These are phyloP conservation scores for Neurospora pannonica DNA, from an alignment of 495 filamentous ascomycete species.

Conservation along the genomic window DNA sequence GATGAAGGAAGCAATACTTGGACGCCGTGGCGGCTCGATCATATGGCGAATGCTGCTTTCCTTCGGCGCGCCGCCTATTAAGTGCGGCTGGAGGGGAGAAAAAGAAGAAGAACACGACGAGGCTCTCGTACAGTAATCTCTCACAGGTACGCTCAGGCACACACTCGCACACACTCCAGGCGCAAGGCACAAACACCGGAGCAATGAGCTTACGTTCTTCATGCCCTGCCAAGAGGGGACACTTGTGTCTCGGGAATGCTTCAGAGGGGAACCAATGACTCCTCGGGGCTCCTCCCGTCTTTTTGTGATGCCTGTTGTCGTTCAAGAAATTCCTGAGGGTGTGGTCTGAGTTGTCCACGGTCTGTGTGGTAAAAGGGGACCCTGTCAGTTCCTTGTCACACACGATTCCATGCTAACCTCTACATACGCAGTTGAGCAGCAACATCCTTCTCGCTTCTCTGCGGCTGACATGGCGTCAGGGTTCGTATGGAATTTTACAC, in stretches of 20 bases:
- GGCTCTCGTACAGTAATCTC: neutral
- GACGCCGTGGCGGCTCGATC: neutral
- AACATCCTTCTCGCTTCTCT: neutral
- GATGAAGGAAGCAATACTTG: neutral
- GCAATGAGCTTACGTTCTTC: neutral
- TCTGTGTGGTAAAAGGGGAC: neutral
- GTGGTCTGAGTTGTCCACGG: neutral
- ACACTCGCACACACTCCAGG: neutral
- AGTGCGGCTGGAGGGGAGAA: neutral
- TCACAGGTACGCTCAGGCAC: neutral
- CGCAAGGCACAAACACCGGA: neutral
- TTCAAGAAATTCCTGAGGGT: neutral
- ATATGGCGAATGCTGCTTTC: neutral
- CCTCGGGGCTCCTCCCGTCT: neutral
- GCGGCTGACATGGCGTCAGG: conserved; percentile 4
- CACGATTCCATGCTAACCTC: neutral
- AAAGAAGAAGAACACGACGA: neutral
- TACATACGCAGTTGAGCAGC: neutral
- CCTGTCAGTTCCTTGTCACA: neutral
- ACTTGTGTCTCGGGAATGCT: neutral
- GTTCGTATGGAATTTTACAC: neutral
- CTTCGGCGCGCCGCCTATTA: neutral
- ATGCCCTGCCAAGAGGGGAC: neutral
- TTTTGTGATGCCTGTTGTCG: neutral
- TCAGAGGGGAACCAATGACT: neutral